Conservation (phyloP, 164 flowering plant species). For the Protea cynaroides region DNA sequence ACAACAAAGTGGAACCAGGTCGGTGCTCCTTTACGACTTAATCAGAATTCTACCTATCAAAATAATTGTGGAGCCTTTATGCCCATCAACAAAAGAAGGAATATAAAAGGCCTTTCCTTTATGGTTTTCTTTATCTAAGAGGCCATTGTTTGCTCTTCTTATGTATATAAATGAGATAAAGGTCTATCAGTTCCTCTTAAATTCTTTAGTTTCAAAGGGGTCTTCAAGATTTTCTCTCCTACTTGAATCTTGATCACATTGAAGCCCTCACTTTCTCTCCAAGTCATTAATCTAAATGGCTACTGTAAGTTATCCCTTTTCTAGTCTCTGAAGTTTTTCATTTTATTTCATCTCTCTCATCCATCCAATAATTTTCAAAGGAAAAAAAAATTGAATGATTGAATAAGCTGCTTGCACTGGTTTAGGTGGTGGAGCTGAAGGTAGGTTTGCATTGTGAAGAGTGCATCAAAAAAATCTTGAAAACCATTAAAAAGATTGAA, state of each 20-base stretch:
- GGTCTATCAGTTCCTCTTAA: background rate
- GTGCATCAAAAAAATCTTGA: constrained; percentile 85
- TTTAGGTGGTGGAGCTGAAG: constrained; percentile 72
- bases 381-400: background rate
- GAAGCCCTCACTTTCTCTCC: background rate
- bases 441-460: constrained; percentile 86
- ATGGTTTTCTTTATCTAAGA: background rate
- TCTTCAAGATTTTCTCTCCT: too few species aligned
- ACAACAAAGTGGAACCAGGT: too few species aligned
- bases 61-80: background rate
- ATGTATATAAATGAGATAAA: background rate
- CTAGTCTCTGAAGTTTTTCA: background rate
- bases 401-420: background rate
- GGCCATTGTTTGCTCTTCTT: too few species aligned
- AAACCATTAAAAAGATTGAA: constrained; percentile 83
- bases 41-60: too few species aligned
- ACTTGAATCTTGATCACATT: background rate
- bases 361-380: background rate
- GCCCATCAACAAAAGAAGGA: constrained; percentile 15
- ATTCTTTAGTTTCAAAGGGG: background rate
- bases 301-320: constrained; percentile 8
- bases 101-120: constrained; percentile 1
- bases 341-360: background rate
- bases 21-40: too few species aligned
- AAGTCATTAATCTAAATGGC: constrained; percentile 13